A percentile compares a stretch with the other conserved stretches of the same genome.
These are phyloP conservation scores for Pseudofabraea citricarpa DNA, from an alignment of 2,329 filamentous ascomycete genomes.

Conservation along the genomic window DNA sequence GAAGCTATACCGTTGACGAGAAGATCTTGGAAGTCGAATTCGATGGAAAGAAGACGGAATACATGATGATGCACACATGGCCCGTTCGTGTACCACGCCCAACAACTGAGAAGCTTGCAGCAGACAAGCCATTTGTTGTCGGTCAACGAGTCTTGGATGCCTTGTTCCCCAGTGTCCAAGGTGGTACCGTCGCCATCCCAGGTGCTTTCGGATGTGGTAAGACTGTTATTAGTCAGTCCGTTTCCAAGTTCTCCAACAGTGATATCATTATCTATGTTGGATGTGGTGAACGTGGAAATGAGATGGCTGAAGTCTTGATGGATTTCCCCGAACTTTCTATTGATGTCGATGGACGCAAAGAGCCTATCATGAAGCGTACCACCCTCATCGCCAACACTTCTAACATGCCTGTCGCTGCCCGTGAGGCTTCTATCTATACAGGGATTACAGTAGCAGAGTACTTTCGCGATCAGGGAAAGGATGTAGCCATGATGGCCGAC, in stretches of 20 bases:
- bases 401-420: conserved; percentile 98
- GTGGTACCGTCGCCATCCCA: conserved; percentile 95
- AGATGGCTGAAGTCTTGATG: conserved; percentile 99
- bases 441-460: conserved; percentile 89
- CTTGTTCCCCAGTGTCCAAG: conserved; percentile 93
- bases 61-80: conserved; percentile 98
- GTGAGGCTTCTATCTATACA: conserved; percentile 98
- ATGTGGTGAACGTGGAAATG: conserved; percentile 87
- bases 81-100: conserved; percentile 94
- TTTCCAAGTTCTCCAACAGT: conserved; percentile 99
- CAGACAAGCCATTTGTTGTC: conserved; percentile 88
- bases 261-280: conserved; percentile 99
- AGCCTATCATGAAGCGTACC: conserved; percentile 99
- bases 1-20: conserved; percentile 88
- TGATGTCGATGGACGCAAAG: conserved; percentile 86
- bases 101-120: conserved; percentile 84
- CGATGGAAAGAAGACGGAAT: conserved; percentile 89
- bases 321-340: conserved; percentile 98
- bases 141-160: conserved; percentile 95
- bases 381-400: conserved; percentile 98
- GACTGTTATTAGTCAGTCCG: conserved; percentile 97
- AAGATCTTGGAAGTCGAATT: conserved; percentile 96
- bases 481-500: conserved; percentile 99
- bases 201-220: conserved; percentile 98
- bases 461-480: conserved; percentile 93